Evolutionary conservation across 2,329 filamentous ascomycete genomes (phyloP).

Genomic region (Purpureocillium lavendulum): DNA sequence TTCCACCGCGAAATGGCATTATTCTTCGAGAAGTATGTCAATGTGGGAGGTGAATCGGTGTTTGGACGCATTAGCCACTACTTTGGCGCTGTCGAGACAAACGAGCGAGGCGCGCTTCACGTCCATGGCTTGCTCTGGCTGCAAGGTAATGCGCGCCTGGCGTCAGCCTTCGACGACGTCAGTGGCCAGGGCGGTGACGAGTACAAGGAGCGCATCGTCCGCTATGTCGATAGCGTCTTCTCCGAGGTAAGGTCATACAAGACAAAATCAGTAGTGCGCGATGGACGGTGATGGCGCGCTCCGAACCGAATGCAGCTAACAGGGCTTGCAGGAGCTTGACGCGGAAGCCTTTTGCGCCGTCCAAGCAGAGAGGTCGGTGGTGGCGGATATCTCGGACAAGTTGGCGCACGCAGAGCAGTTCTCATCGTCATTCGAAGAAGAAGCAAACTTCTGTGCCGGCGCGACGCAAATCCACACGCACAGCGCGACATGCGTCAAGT

Average conservation of each 20-base stretch:
- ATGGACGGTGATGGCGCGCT: no score
- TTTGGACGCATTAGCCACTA: slow-evolving; percentile 3
- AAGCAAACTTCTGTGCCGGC: not conserved
- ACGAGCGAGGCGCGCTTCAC: not conserved
- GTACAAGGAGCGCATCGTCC: no score
- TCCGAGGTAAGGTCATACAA: no score
- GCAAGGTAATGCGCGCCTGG: no score
- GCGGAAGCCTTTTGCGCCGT: not conserved
- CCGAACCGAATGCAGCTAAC: no score
- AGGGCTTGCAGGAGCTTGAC: not conserved
- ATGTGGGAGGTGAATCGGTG: not conserved
- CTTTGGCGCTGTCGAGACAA: slow-evolving; percentile 1
- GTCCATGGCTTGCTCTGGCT: no score
- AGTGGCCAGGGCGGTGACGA: no score
- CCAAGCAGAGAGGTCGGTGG: not conserved
- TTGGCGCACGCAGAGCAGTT: not conserved
- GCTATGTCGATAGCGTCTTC: no score
- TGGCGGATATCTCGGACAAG: not conserved
- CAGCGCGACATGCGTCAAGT: not conserved
- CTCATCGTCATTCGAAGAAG: not conserved
- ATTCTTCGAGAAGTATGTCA: no score
- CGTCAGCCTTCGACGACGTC: no score
- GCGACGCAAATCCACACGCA: not conserved
- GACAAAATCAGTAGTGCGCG: no score
- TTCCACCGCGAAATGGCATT: not conserved